Base-by-base conservation (phyloP, 805 yeast genomes). In the Nakazawaea wickerhamii region DNA sequence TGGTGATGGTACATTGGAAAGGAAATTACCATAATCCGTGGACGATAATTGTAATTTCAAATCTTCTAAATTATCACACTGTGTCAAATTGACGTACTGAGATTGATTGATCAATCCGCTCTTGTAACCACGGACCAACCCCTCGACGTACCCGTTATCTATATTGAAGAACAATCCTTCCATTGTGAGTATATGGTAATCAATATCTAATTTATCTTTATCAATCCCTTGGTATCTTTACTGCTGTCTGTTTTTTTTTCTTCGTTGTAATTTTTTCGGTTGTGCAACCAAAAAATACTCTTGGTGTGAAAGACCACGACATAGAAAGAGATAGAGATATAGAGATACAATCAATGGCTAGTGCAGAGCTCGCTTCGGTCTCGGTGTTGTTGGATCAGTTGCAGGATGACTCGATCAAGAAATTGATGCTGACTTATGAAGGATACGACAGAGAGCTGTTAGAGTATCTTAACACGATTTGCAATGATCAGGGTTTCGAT, bases 1-100 rank as follows among this genome's bases (percentile, higher is more conserved):
- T n/a, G 89, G 81, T 4, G 89, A 77, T 11, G 90, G 81, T 31
- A 85, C 82, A 50, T 88, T 84, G 21, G 95, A 74, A 46, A 93
- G 70, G 57, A 90, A 88, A 63, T 83, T 85, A 35, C 96, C 96
- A 65, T 93, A 93, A 58, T 95, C 99, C 9, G 99, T 91, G 32
- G 97, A 88, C 3, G 96, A 83, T 41, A 93, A 74, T 68, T 95
- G 99, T 43, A 95, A 70, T 65, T 89, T 91, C 57, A 95, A 71
- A 65, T 93, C 99, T 45, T 93, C 99, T 50, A 93, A 73, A 32
- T 85, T 79, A 55, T 95, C 99, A 67, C 99, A 95, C 63, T 93
- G 99, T 3, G 97, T 86, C 58, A 93, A 67, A 65, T 93, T 95
- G 57, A 85, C 71, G 64, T 93, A 93, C 64, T 90, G 97, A 52